phyloP scores from a whole-genome alignment of 192 early-diverging fungal genomes.

The Gigaspora rosea region DNA sequence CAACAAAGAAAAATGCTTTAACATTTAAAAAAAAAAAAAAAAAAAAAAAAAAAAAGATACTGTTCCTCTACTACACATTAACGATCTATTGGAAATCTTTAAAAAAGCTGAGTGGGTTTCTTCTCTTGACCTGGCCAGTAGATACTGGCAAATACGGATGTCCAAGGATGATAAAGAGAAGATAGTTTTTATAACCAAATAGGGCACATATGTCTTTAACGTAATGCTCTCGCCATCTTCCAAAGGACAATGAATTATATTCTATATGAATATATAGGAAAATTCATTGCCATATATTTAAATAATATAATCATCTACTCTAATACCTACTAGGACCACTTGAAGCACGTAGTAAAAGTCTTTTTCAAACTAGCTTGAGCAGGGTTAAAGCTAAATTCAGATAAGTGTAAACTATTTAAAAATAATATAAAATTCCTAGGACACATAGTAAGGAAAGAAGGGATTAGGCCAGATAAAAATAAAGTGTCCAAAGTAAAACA shows the following conservation, averaged over 20 bases:
- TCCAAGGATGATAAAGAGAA: constrained; percentile 37
- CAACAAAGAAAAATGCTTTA: too few relatives aligned
- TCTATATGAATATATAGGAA: too few relatives aligned
- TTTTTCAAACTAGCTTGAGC: background rate
- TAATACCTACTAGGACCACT: constrained; percentile 48
- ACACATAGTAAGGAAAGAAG: background rate
- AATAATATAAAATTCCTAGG: background rate
- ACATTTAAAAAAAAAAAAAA: constrained; percentile 44
- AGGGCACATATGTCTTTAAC: constrained; percentile 45
- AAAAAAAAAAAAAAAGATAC: constrained; percentile 42
- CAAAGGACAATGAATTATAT: constrained; percentile 39
- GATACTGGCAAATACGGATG: too few relatives aligned
- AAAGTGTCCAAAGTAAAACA: background rate
- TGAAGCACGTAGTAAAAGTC: constrained; percentile 27
- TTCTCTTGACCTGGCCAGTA: too few relatives aligned
- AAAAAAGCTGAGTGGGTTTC: constrained; percentile 34
- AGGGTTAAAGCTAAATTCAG: background rate
- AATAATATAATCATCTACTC: too few relatives aligned
- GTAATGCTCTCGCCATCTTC: constrained; percentile 44
- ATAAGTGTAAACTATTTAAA: background rate
- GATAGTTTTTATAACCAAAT: constrained; percentile 35
- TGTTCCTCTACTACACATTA: constrained; percentile 47
- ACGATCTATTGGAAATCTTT: constrained; percentile 44
- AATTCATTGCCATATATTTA: too few relatives aligned
- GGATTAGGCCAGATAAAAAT: background rate